phyloP scores from a whole-genome alignment of 345 rosid genomes.

The Sisymbrium altissimum region DNA sequence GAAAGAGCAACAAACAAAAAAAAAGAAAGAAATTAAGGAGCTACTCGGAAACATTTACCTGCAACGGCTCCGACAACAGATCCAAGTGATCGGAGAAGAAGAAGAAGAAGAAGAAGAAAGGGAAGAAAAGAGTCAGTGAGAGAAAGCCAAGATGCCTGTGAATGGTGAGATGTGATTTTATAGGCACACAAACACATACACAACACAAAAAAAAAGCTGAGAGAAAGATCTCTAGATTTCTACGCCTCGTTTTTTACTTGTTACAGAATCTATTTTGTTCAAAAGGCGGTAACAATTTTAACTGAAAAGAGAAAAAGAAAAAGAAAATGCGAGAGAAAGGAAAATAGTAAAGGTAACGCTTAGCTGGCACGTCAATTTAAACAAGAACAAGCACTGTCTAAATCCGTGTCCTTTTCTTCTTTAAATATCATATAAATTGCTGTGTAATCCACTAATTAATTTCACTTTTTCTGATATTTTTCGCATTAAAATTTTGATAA shows the following conservation, averaged over 20 bases:
- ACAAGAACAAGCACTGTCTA: neutral
- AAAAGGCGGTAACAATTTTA: neutral
- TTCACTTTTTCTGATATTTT: neutral
- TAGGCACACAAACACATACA: too few relatives aligned
- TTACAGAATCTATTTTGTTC: neutral
- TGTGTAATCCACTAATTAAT: conserved; percentile 12
- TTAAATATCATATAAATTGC: neutral
- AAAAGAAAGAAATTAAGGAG: neutral
- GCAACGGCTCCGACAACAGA: neutral
- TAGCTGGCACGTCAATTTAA: conserved; percentile 12
- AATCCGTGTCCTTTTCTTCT: conserved; percentile 10
- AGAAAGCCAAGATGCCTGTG: conserved; percentile 13
- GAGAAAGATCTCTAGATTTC: neutral
- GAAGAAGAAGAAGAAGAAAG: neutral
- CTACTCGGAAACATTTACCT: conserved; percentile 9
- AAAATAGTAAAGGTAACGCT: neutral
- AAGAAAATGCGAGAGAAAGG: neutral
- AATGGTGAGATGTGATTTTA: neutral
- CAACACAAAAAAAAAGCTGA: neutral
- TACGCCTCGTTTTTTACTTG: neutral
- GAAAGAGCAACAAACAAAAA: neutral
- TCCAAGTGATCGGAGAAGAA: conserved; percentile 3
- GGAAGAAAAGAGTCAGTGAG: neutral
- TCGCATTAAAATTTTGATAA: too few relatives aligned
- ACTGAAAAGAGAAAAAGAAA: too few relatives aligned